A percentile compares a stretch with the other conserved stretches of the same genome.
phyloP scores from a whole-genome alignment of 345 rosid genomes.

The Excoecaria cochinchinensis region DNA sequence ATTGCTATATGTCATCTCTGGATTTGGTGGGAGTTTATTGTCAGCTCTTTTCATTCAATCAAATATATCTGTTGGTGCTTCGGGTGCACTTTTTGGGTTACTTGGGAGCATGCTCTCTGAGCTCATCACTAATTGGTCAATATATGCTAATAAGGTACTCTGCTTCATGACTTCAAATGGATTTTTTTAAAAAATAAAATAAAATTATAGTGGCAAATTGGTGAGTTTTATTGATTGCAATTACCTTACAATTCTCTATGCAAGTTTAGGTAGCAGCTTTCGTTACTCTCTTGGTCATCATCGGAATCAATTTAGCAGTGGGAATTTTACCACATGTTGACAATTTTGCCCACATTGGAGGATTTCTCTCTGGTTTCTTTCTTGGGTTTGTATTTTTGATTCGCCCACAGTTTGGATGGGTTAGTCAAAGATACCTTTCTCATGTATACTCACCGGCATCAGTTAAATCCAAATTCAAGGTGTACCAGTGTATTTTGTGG shows the following conservation, averaged over 20 bases:
- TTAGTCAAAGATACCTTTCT: conserved; percentile 51
- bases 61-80: conserved; percentile 90
- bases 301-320: conserved; percentile 73
- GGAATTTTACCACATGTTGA: conserved; percentile 95
- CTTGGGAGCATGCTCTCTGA: conserved; percentile 97
- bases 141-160: conserved; percentile 76
- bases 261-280: conserved; percentile 57
- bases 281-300: conserved; percentile 68
- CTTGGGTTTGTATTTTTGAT: conserved; percentile 84
- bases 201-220: background rate
- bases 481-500: conserved; percentile 73
- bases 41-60: conserved; percentile 84
- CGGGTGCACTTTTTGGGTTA: conserved; percentile 93
- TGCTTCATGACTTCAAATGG: background rate
- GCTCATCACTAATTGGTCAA: conserved; percentile 91
- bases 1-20: conserved; percentile 78
- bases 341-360: conserved; percentile 98
- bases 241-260: background rate
- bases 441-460: conserved; percentile 26
- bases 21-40: conserved; percentile 89
- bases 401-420: conserved; percentile 88
- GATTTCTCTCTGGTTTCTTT: conserved; percentile 79
- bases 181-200: too few species aligned
- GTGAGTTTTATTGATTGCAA: background rate
- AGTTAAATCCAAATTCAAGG: conserved; percentile 57